Conservation (phyloP, 345 rosid species). For the Corchorus capsularis region DNA sequence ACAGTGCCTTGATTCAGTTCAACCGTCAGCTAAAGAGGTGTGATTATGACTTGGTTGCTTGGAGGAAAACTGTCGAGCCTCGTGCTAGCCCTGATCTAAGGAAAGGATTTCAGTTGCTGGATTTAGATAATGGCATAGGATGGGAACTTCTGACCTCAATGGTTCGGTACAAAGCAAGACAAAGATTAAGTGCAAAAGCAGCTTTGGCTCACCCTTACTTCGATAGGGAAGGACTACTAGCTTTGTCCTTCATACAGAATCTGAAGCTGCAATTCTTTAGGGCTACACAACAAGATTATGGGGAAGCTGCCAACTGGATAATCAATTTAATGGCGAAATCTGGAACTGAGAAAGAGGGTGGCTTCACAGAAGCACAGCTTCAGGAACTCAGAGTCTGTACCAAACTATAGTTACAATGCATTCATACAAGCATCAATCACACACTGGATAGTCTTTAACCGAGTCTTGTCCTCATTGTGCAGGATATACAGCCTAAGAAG, state of each 20-base stretch:
- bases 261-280: conserved; percentile 72
- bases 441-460: neutral
- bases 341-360: conserved; percentile 88
- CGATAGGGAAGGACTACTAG: conserved; percentile 72
- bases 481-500: conserved; percentile 69
- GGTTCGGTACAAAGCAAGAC: conserved; percentile 89
- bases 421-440: neutral
- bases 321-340: conserved; percentile 85
- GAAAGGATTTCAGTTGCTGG: conserved; percentile 75
- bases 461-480: conserved; percentile 14
- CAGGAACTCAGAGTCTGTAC: conserved; percentile 70
- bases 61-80: conserved; percentile 82
- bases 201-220: conserved; percentile 93
- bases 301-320: conserved; percentile 79
- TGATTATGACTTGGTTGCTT: conserved; percentile 76
- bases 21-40: conserved; percentile 93
- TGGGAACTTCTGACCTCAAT: conserved; percentile 96
- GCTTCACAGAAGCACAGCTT: conserved; percentile 95
- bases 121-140: conserved; percentile 83
- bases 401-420: conserved; percentile 3
- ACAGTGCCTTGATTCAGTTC: conserved; percentile 84
- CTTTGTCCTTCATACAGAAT: conserved; percentile 83
- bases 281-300: conserved; percentile 87
- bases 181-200: conserved; percentile 83
- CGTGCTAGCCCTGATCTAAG: conserved; percentile 80